Base-by-base conservation (phyloP, 2,329 filamentous ascomycete genomes). In the Diplodia mutila region DNA sequence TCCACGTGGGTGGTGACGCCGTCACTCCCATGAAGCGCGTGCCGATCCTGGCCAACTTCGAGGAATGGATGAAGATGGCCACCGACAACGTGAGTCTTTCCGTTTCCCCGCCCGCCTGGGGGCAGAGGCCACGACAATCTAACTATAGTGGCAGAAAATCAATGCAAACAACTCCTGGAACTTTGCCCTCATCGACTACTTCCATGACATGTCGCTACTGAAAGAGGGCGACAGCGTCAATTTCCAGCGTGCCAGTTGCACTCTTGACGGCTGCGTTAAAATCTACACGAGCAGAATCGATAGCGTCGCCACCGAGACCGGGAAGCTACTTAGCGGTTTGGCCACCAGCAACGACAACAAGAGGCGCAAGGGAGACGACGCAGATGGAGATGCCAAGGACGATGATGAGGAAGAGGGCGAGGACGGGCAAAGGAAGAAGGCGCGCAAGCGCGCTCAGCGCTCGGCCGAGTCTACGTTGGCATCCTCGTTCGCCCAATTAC, bases 41-140 rank as follows among this genome's bases (percentile, higher is more conserved):
- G 32, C 95, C 95, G 1, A 91, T 99, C 73, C 84, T 99, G 66
- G 95, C 95, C 75, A 99, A 99, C 80, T 99, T 98, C 74, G 95
- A 99, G 79, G 95, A 99, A 78, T 98, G 94, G 95, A 98, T 99
- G 93, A 99, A 98, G 85, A 97, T 99, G 93, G 95, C 95, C 2
- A 98, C 95, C 18, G 95, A 99, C 83, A 99, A 99, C 75, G 78
- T 79, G 74, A 61, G 70, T 66, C 4, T 4, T 11, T 11, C 34
- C 34, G 34, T 16, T n/a, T n/a, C 39, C 23, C 29, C n/a, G 18
- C 27, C 27, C 7, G 42, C 21, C 14, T 4, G 21, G 25, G 18
- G 12, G 18, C n/a, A 34, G 21, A 6, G 21, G 23, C 32, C 21
- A 29, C 37, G 52, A 67, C 23, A n/a, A 9, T 57, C 69, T 74